Conservation (phyloP, 106 monocot genomes). For the Dendrobium huoshanense region DNA sequence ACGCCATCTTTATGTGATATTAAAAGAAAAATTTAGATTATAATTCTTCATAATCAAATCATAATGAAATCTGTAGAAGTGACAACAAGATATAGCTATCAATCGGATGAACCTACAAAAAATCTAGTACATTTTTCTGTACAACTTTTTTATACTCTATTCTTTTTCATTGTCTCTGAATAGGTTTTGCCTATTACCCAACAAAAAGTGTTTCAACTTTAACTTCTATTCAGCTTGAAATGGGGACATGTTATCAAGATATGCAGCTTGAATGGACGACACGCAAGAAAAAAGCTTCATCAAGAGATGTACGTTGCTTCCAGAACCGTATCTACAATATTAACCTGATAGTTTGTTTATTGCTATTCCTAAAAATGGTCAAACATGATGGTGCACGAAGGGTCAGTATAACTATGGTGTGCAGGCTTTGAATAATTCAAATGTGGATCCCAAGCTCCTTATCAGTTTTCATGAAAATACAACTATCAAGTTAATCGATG, state of each 20-base stretch:
- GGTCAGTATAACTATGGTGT: background rate
- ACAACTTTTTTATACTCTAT: too few relatives aligned
- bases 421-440: background rate
- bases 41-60: too few relatives aligned
- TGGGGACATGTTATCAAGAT: too few relatives aligned
- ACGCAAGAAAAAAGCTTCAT: background rate
- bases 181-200: too few relatives aligned
- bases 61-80: too few relatives aligned
- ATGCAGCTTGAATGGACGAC: background rate
- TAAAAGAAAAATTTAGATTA: too few relatives aligned
- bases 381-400: background rate
- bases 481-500: background rate
- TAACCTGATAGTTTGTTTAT: background rate
- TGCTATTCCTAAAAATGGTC: background rate
- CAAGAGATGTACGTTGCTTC: background rate
- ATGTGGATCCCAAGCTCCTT: background rate
- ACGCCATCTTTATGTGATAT: too few relatives aligned
- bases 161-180: too few relatives aligned
- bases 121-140: too few relatives aligned
- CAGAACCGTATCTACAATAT: background rate
- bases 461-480: background rate
- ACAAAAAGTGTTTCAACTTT: too few relatives aligned
- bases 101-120: too few relatives aligned
- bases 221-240: background rate
- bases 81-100: too few relatives aligned